A percentile compares a stretch with the other conserved stretches of the same genome.
phyloP scores from a whole-genome alignment of 495 filamentous ascomycete genomes.

The Daldinia vernicosa region DNA sequence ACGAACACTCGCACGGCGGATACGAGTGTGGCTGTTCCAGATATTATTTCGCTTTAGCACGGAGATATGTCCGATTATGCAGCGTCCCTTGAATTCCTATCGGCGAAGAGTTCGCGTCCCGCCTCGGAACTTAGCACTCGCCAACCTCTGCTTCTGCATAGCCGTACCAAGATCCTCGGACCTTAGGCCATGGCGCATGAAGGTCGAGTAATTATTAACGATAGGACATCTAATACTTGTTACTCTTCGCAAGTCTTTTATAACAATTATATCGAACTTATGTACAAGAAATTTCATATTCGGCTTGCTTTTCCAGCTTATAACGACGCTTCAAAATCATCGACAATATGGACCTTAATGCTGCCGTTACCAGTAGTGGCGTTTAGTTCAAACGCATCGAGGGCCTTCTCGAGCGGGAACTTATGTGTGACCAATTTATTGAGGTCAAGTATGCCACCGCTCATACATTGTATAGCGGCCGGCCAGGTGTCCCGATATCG shows the following conservation, averaged over 20 bases:
- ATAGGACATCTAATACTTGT: background rate
- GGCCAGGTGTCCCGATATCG: constrained; percentile 73
- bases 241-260: background rate
- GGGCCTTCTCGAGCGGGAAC: constrained; percentile 64
- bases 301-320: constrained; percentile 7
- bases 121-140: constrained; percentile 7
- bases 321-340: constrained; percentile 53
- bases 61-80: constrained; percentile 25
- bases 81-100: constrained; percentile 6
- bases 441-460: constrained; percentile 63
- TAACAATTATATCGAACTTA: constrained; percentile 19
- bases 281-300: constrained; percentile 20
- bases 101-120: constrained; percentile 12
- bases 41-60: constrained; percentile 16
- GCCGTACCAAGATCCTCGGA: background rate
- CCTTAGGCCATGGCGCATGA: constrained; percentile 6
- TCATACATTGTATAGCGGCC: constrained; percentile 59
- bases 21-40: constrained; percentile 27
- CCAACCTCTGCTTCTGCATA: constrained; percentile 19
- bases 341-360: constrained; percentile 69
- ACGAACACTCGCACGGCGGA: constrained; percentile 35
- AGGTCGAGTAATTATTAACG: constrained; percentile 6
- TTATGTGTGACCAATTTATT: constrained; percentile 59
- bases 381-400: constrained; percentile 63
- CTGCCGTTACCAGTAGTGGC: constrained; percentile 59